Evolutionary conservation across 2,329 filamentous ascomycete genomes (phyloP), one percentile per base, ranked within the genome.

Genomic region (Aspergillus glaucus): DNA sequence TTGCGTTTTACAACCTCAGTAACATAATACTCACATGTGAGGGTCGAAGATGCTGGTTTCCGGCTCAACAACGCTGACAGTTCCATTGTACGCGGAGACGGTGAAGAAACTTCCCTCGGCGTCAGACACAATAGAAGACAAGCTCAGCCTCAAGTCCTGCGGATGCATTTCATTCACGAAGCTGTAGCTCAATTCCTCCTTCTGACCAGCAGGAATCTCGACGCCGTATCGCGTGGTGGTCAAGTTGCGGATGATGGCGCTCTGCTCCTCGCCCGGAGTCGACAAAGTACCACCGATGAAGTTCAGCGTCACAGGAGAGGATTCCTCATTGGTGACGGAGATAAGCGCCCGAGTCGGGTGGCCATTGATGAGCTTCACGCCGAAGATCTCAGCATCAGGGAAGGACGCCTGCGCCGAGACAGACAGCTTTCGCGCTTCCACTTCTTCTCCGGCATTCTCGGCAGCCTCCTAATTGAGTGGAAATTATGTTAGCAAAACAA

Each of bases 281-380:
- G 77, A 75, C 53, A 98, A 80, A 55, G 81, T 80, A 55, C 91
- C 93, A 41, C 85, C 85, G 42, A 96, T 73, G 60, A 94, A 80
- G 65, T 84, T 79, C 51, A 98, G 77, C 53, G 79, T 80, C 64
- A 98, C 80, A 21, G 90, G 80, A 46, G 78, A 77, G 10, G 81
- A 77, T 73, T 98, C 93, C 53, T 88, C 78, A 77, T 98, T 98
- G 68, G 78, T 81, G 67, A 98, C 78, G 62, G 89, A 84, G 61
- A 98, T 75, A 47, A 94, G 73, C 32, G 90, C 86, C 69, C 87
- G 83, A 55, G 90, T 95, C 39, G 89, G 82, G 57, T 86, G 85
- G 64, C 90, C 89, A 68, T 98, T 98, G 77, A 97, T 81, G 59
- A 97, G 84, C 81, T 95, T 95, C 61, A 97, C 84, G 62, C 92